Percentiles rank a stretch among this genome's conserved stretches.
Conservation (phyloP, 345 rosid species). For the Crucihimalaya himalaica region DNA sequence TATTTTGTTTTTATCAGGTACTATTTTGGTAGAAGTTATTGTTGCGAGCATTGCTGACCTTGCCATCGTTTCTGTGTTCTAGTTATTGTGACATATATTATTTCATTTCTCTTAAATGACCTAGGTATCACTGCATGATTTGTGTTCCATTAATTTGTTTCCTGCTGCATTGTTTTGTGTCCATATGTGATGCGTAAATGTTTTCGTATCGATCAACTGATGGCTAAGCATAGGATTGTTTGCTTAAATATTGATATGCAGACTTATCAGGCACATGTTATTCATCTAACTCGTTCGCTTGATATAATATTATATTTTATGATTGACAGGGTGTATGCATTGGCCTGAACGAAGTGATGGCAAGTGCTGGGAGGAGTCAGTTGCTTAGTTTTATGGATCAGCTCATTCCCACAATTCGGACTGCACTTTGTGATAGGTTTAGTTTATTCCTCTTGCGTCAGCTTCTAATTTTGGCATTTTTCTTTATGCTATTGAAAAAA, state of each 20-base stretch:
- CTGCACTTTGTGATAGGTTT: slow-evolving; percentile 97
- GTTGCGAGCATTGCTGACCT: slow-evolving; percentile 1
- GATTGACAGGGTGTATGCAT: slow-evolving; percentile 87
- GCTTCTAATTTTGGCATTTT: slow-evolving; percentile 7
- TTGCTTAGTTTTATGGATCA: slow-evolving; percentile 91
- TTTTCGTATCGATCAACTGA: slow-evolving; percentile 12
- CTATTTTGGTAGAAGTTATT: background rate
- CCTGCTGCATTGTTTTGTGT: slow-evolving; percentile 22
- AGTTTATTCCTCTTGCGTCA: slow-evolving; percentile 17
- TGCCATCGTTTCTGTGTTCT: background rate
- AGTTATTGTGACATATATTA: slow-evolving; percentile 3
- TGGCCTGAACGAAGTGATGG: slow-evolving; percentile 99
- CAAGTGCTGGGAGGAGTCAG: slow-evolving; percentile 93
- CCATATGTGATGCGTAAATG: slow-evolving; percentile 2
- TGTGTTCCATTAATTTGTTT: slow-evolving; percentile 7
- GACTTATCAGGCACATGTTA: slow-evolving; percentile 13
- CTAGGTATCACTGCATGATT: slow-evolving; percentile 14
- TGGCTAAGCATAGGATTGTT: slow-evolving; percentile 18
- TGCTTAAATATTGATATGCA: slow-evolving; percentile 5
- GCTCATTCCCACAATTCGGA: slow-evolving; percentile 89
- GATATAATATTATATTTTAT: slow-evolving; percentile 16
- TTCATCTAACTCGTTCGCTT: slow-evolving; percentile 4
- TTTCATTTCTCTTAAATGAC: background rate
- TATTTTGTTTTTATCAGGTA: background rate
- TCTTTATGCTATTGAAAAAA: slow-evolving; percentile 1